These are phyloP conservation scores for Nepenthes mirabilis DNA, from an alignment of 148 eudicot species.

Conservation along the genomic window DNA sequence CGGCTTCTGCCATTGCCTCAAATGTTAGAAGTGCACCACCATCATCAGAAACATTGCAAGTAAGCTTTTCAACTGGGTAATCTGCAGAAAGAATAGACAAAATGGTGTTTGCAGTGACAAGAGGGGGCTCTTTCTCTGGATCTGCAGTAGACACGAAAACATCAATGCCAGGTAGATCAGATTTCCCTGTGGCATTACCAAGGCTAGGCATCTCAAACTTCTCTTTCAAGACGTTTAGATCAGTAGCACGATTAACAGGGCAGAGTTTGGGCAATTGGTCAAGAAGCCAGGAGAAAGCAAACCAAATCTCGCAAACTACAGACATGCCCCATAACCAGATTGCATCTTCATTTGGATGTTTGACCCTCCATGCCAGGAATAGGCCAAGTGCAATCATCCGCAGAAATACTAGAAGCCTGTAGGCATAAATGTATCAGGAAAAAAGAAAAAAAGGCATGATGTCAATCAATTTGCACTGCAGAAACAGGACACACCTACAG, in stretches of 20 bases:
- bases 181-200: constrained; percentile 47
- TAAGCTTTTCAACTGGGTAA: constrained; percentile 87
- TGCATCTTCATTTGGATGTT: constrained; percentile 74
- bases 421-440: constrained; percentile 3
- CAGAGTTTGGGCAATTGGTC: constrained; percentile 83
- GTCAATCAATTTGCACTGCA: too few species aligned
- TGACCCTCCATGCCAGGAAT: constrained; percentile 72
- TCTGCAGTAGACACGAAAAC: constrained; percentile 92
- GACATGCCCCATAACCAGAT: constrained; percentile 97
- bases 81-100: constrained; percentile 69
- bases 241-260: constrained; percentile 91
- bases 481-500: too few species aligned
- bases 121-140: constrained; percentile 45
- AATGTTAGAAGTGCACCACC: constrained; percentile 93
- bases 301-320: constrained; percentile 90
- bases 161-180: constrained; percentile 87
- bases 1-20: constrained; percentile 20
- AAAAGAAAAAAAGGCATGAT: constrained; percentile 4
- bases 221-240: constrained; percentile 70
- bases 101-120: too few species aligned
- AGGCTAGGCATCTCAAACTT: constrained; percentile 66
- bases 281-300: constrained; percentile 91
- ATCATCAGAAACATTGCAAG: constrained; percentile 93
- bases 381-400: constrained; percentile 62
- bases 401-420: constrained; percentile 58